Evolutionary conservation across 139 green algal genomes (phyloP), one percentile per base, ranked within the genome.

Genomic region (Desmodesmus armatus): DNA sequence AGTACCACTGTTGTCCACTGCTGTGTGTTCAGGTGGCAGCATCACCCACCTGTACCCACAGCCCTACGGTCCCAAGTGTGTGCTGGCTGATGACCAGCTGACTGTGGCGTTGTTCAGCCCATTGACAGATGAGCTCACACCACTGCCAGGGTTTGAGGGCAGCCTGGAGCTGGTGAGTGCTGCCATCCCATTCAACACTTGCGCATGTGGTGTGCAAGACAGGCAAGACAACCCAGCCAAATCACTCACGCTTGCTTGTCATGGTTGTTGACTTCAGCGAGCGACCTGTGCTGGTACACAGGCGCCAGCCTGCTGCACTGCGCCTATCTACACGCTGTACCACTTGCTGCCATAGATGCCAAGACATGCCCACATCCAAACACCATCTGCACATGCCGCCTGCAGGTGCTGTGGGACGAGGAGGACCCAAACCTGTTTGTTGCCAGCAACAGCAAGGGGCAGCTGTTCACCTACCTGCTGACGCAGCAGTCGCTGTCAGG

Each of bases 41-140:
- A 90, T 96, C 60, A 79, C 23, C 19, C 73, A 80, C 6, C 40
- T 96, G 7, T 93, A 87, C 44, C 89, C 91, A 9, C 92, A 94
- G 78, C 81, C 90, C 5, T 58, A 73, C 0, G 94, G 94, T 43
- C 90, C 90, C 0, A 88, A 92, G 31, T 51, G 94, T 58, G 72
- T 96, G 27, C 94, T 96, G 70, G 89, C 92, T 77, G 94, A 96
- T 75, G 88, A 87, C 3, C 71, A 77, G 1, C 47, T 83, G 39
- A 58, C 72, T 17, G 72, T 93, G 27, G 85, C 88, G 49, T 71
- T 97, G 35, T 95, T 92, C 87, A 95, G 94, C 82, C 90, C 94
- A 2, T 81, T 95, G 27, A 94, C 92, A 58, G 93, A 95, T 72
- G 85, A 94, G 75, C 82, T 93, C 51, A 74, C 91, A 69, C 66